Evolutionary conservation across 2,329 filamentous ascomycete genomes (phyloP).

Genomic region (Diaporthe vexans): DNA sequence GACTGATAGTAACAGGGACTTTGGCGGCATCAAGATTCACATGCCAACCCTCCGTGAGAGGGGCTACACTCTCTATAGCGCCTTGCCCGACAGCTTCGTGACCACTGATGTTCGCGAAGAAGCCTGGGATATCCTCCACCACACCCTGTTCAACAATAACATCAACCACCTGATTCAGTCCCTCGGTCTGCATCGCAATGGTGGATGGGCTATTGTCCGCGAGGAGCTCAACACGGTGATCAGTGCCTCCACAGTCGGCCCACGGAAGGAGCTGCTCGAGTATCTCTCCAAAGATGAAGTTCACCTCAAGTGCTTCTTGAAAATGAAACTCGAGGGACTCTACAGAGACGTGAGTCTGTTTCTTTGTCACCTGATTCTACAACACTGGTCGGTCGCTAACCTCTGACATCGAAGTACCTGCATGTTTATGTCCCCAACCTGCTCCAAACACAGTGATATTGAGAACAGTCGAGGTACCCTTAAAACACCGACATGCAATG

Average conservation of each 20-base stretch:
- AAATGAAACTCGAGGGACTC: slow-evolving; percentile 28
- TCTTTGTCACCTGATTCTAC: not conserved
- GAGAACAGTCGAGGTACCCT: too few relatives aligned
- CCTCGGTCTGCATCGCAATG: slow-evolving; percentile 18
- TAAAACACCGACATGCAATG: not conserved
- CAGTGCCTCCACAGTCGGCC: not conserved
- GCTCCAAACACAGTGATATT: not conserved
- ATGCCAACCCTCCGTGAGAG: slow-evolving; percentile 25
- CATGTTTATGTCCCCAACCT: slow-evolving; percentile 26
- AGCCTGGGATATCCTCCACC: slow-evolving; percentile 14
- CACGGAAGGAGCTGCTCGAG: not conserved
- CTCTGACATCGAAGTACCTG: too few relatives aligned
- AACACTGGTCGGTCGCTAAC: not conserved
- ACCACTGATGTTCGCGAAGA: slow-evolving; percentile 8
- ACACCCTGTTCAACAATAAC: slow-evolving; percentile 28
- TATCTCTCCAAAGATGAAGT: slow-evolving; percentile 15
- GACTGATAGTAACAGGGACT: not conserved
- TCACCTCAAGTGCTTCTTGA: slow-evolving; percentile 17
- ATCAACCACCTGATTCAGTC: slow-evolving; percentile 18
- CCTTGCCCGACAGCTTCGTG: slow-evolving; percentile 24
- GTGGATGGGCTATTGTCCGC: slow-evolving; percentile 20
- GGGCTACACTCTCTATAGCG: slow-evolving; percentile 19
- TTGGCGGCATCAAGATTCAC: slow-evolving; percentile 30
- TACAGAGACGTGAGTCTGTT: slow-evolving; percentile 15
- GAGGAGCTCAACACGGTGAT: slow-evolving; percentile 17